Evolutionary conservation across 2,329 filamentous ascomycete genomes (phyloP).

Genomic region (Fusarium algeriense): DNA sequence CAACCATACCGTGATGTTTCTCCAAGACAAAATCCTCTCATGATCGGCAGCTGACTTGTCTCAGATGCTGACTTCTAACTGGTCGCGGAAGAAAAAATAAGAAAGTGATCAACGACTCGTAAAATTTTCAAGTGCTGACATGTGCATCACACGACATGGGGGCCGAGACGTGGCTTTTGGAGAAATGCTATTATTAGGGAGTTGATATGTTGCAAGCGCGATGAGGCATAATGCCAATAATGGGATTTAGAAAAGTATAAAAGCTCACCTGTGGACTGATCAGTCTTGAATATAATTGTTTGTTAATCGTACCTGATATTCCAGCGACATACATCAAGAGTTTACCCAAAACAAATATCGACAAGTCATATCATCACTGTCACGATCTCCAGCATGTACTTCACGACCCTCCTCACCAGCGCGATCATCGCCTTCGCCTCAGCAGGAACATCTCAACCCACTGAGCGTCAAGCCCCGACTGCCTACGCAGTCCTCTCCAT

Average conservation of each 20-base stretch:
- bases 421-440: constrained; percentile 14
- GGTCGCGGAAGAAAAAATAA: neutral
- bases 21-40: neutral
- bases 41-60: constrained; percentile 24
- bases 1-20: constrained; percentile 13
- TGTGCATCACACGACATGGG: constrained; percentile 15
- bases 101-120: constrained; percentile 15
- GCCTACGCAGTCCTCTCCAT: constrained; percentile 23
- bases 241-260: constrained; percentile 1
- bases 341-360: neutral
- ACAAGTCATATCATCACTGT: neutral
- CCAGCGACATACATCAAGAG: too few relatives aligned
- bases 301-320: neutral
- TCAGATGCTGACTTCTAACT: neutral
- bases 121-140: constrained; percentile 28
- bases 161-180: neutral
- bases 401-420: constrained; percentile 9
- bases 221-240: neutral
- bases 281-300: neutral
- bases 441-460: constrained; percentile 2
- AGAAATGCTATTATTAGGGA: constrained; percentile 28
- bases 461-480: constrained; percentile 1
- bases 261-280: accelerated
- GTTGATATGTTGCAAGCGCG: neutral
- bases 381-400: constrained; percentile 12